Evolutionary conservation across 163 green algal species (phyloP), one percentile per base, ranked within the genome.

Genomic region (Chlorella variabilis): DNA sequence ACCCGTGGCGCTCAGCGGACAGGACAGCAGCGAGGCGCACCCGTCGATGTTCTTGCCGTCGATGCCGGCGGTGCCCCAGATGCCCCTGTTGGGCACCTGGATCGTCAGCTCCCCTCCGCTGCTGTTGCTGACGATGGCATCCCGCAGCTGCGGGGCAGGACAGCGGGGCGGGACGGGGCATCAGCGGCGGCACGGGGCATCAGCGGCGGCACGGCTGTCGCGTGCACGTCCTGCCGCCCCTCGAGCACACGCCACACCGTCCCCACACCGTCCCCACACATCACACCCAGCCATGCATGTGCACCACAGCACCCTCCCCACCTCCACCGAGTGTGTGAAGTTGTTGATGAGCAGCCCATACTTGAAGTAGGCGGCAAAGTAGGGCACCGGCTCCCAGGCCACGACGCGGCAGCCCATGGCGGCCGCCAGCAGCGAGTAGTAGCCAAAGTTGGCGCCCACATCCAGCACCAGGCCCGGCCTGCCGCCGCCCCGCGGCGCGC

Each of bases 371-470:
- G 88, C 83, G 1, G 69, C 56, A 75, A 97, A 97, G 23, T 82
- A 66, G 21, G 93, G 93, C 13, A 97, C 91, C 0, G 94, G 94
- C 90, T 97, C 94, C 86, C 89, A 97, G 0, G 91, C 87, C 18
- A 96, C 61, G 11, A 95, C 92, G 71, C 90, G 92, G 92, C 94
- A 97, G 17, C 94, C 94, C 77, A 93, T 71, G 23, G 58, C 61
- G 0, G 89, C 93, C 3, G 91, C 87, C 41, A 93, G 77, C 20
- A 96, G 36, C 0, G 85, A 85, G 75, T 80, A 80, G 58, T 93
- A 96, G 18, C 58, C 74, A 71, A 71, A 71, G 81, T 95, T 95
- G 27, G 77, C 87, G 25, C 94, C 93, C 6, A 97, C 91, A 66
- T 97, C 93, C 33, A 95, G 66, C 25, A 97, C 88, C 39, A 97